Percentiles rank a stretch among this genome's conserved stretches.
Evolutionary conservation across 2,329 filamentous ascomycete genomes (phyloP).

Genomic region (Blumeria graminis): DNA sequence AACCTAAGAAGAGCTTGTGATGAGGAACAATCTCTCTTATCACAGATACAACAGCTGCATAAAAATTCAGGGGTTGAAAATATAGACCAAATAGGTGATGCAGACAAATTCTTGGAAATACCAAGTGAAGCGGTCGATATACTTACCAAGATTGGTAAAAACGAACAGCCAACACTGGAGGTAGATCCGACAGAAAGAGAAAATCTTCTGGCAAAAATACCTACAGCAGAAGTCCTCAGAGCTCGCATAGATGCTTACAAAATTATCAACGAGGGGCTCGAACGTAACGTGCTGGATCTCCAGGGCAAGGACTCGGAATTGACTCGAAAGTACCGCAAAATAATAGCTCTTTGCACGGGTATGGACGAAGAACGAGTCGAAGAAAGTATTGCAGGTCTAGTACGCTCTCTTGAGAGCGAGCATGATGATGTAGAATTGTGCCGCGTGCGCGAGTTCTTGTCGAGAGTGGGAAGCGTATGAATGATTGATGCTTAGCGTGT

Average conservation of each 20-base stretch:
- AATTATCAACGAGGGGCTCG: slow-evolving; percentile 40
- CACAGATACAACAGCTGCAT: slow-evolving; percentile 23
- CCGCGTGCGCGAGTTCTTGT: slow-evolving; percentile 52
- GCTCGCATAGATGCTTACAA: slow-evolving; percentile 48
- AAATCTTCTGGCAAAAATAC: slow-evolving; percentile 21
- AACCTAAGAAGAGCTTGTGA: slow-evolving; percentile 57
- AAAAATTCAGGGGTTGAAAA: slow-evolving; percentile 27
- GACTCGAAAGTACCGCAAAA: slow-evolving; percentile 67
- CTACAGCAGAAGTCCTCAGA: slow-evolving; percentile 34
- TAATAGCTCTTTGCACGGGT: slow-evolving; percentile 68
- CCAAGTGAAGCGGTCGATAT: slow-evolving; percentile 10
- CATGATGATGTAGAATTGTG: slow-evolving; percentile 50
- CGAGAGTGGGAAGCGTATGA: not conserved
- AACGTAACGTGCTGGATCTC: slow-evolving; percentile 42
- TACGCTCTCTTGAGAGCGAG: slow-evolving; percentile 79
- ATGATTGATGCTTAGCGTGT: not conserved
- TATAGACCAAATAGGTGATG: slow-evolving; percentile 21
- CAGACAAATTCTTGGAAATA: slow-evolving; percentile 13
- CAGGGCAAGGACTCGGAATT: slow-evolving; percentile 62
- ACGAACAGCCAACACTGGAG: slow-evolving; percentile 19
- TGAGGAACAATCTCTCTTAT: slow-evolving; percentile 35
- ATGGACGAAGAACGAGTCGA: slow-evolving; percentile 47
- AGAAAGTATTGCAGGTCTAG: slow-evolving; percentile 49
- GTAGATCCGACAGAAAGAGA: slow-evolving; percentile 19
- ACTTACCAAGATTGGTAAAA: slow-evolving; percentile 10